A percentile compares a stretch with the other conserved stretches of the same genome.
These are phyloP conservation scores for Neopestalotiopsis sp. DNA, from an alignment of 2,329 filamentous ascomycete genomes.

Conservation along the genomic window DNA sequence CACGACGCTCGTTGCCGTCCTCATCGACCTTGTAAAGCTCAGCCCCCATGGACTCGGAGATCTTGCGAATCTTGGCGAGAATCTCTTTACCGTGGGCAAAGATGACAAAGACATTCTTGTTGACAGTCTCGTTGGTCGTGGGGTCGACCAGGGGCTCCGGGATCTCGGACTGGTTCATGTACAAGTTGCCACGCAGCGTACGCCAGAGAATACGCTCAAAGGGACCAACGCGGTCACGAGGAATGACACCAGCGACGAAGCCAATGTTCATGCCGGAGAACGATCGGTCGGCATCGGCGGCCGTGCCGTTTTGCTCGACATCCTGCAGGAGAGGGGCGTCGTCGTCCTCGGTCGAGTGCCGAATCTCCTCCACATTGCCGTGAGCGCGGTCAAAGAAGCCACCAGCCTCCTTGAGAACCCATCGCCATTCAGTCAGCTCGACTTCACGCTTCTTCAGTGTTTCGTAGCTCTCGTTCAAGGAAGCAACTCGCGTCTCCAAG, in stretches of 20 bases:
- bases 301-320: conserved; percentile 78
- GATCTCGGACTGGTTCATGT: conserved; percentile 99
- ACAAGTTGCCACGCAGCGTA: conserved; percentile 94
- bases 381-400: conserved; percentile 97
- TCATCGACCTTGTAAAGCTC: conserved; percentile 97
- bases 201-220: conserved; percentile 99
- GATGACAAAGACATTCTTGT: conserved; percentile 99
- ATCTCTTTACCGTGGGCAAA: conserved; percentile 99
- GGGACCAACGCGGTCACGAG: conserved; percentile 87
- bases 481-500: conserved; percentile 88
- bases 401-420: conserved; percentile 94
- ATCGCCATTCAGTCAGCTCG: conserved; percentile 97
- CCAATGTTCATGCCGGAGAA: conserved; percentile 99
- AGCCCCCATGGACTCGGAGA: conserved; percentile 95
- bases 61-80: conserved; percentile 97
- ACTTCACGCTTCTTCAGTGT: conserved; percentile 97
- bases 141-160: conserved; percentile 91
- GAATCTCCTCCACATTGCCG: conserved; percentile 95
- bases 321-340: conserved; percentile 94
- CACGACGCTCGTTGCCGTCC: conserved; percentile 91
- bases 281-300: conserved; percentile 76
- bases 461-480: conserved; percentile 97
- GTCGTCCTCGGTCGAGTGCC: conserved; percentile 86
- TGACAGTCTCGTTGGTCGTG: conserved; percentile 85
- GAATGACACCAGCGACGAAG: conserved; percentile 95